Base-by-base conservation (phyloP, 345 rosid species). In the Salix brachista region DNA sequence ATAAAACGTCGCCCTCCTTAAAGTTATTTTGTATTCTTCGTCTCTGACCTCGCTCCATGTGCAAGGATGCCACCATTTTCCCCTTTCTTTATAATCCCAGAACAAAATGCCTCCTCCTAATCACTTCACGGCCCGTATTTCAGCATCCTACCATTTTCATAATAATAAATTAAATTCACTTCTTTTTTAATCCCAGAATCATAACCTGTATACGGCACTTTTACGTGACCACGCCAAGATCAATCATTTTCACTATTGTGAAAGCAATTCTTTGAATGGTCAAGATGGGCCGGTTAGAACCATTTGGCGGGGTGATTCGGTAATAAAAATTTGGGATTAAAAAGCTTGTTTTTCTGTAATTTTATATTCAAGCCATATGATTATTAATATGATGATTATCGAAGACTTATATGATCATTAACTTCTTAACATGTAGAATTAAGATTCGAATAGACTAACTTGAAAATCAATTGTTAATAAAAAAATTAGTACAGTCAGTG, bases 1-100 rank as follows among this genome's bases (percentile, higher is more conserved):
- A 13, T n/a, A 65, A 58, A 13, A 61, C 36, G 14, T 36, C 32
- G 70, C 80, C 34, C 69, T 28, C 12, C 36, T 54, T 78, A 72
- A 52, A 42, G n/a, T 36, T n/a, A 78, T 77, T 85, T 75, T 82
- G 65, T 67, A 75, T 67, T 84, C 75, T 80, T 32, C 80, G 42
- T 28, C 48, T 54, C 84, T 72, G 85, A 71, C 77, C 80, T 50
- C 16, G 12, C 70, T 73, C 86, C 92, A 89, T 86, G 90, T 87
- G 90, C 88, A 41, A 76, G 76, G 90, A 78, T 82, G 69, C 87
- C 87, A 86, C 79, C 86, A 79, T 75, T 80, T 56, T 17, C 44
- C 62, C n/a, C 25, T 50, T 73, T 69, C 48, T 65, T 80, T 64
- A 30, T 12, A 30, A 32, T n/a, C 26, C 61, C 69, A 50, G 77